Conservation (phyloP, 225 moss, liverwort and hornwort genomes). For the Pseudoscleropodium purum region DNA sequence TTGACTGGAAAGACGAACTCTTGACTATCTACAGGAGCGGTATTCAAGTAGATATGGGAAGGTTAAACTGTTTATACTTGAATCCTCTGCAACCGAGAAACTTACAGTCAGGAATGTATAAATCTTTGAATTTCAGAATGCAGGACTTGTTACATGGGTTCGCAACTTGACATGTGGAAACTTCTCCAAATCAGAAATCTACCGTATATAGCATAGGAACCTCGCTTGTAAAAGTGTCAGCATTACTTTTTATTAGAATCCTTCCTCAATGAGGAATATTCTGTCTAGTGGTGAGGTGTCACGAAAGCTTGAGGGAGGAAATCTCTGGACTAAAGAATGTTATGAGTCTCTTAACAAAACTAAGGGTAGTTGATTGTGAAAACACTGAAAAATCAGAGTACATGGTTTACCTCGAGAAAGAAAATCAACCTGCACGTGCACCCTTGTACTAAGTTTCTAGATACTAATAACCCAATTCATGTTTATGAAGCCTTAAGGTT, state of each 20-base stretch:
- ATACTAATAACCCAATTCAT: not conserved
- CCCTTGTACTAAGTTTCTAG: not conserved
- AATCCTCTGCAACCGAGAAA: no score
- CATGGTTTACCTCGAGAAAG: not conserved
- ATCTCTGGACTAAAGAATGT: not conserved
- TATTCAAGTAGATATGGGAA: not conserved
- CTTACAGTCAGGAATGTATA: no score
- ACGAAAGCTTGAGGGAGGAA: not conserved
- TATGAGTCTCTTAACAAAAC: not conserved
- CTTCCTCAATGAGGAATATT: no score
- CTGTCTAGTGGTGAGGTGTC: not conserved
- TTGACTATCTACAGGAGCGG: not conserved
- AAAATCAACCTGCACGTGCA: not conserved
- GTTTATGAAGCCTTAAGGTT: not conserved
- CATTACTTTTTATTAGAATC: no score
- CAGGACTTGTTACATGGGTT: no score
- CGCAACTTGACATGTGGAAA: no score
- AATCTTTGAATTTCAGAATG: no score
- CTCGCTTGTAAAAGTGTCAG: no score
- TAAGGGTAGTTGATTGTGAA: not conserved
- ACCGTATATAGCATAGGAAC: no score
- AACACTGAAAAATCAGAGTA: not conserved
- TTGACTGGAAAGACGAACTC: not conserved
- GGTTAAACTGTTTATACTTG: not conserved
- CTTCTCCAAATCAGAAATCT: no score